Base-by-base conservation (phyloP, 768 basidiomycete genomes). In the Tulasnella sp. region DNA sequence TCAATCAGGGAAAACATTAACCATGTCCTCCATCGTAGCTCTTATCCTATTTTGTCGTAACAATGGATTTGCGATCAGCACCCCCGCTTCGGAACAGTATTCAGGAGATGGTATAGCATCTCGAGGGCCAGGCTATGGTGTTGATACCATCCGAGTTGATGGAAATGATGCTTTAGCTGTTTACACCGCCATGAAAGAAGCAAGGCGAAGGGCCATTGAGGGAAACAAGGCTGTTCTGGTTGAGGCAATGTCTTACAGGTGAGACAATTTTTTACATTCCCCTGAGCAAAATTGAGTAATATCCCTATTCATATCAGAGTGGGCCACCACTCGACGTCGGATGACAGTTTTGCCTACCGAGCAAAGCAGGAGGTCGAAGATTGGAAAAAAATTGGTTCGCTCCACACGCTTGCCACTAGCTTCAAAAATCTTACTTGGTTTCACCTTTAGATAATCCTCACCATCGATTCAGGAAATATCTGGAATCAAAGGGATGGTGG, bases 61-160 rank as follows among this genome's bases (percentile, higher is more conserved):
- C 46, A 93, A 93, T 59, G 89, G 90, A 3, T 95, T 95, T 59
- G 91, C 91, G 27, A 96, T 96, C 62, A 91, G 87, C 42, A 95
- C 91, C 3, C 91, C 91, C 0, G 77, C 82, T 12, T 72, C 77
- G 1, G 88, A 95, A 64, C 91, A 95, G 60, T 96, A 77, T 63
- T 74, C 83, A 54, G 92, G 91, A 1, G 92, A 95, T 63, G 91
- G 92, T 8, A 90, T 96, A 58, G 90, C 89, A 2, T 75, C 83
- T 22, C 78, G 92, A 20, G 91, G 92, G 0, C 85, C 91, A 1
- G 91, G 80, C 24, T 96, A 95, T 62, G 91, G 91, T 5, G 75
- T 95, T 16, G 84, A 90, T 54, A 90, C 91, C 1, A 72, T 95
- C 48, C 75, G 91, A 25, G 92, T 96, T 3, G 91, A 96, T 59